Conservation (phyloP, 2,329 filamentous ascomycete species). For the Trichoderma simmonsii region DNA sequence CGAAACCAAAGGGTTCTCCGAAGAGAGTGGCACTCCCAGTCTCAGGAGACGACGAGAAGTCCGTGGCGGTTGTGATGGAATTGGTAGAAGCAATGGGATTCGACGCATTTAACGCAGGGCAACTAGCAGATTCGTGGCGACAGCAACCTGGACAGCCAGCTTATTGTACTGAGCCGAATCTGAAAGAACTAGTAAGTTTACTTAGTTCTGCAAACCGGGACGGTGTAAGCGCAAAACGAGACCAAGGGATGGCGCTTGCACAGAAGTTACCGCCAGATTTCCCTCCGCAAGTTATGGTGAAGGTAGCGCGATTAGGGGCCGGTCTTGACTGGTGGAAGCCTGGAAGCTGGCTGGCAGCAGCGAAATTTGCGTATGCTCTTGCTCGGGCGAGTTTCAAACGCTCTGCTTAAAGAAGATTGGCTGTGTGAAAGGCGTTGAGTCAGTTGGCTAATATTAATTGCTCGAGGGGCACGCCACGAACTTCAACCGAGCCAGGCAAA, state of each 20-base stretch:
- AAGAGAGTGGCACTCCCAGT: background rate
- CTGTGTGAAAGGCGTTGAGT: background rate
- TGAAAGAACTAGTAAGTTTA: background rate
- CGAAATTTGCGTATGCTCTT: background rate
- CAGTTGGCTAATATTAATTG: background rate
- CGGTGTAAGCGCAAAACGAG: background rate
- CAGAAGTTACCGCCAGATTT: background rate
- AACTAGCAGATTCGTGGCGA: background rate
- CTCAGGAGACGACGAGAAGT: background rate
- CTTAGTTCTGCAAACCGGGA: background rate
- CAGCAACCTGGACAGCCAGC: background rate
- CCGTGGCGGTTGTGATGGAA: background rate
- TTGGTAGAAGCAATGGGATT: background rate
- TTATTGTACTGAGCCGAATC: background rate
- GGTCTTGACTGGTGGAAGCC: background rate
- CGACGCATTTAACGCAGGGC: background rate
- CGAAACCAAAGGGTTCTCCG: background rate
- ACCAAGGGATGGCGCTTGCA: background rate
- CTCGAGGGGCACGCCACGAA: background rate
- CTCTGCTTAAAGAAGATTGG: background rate
- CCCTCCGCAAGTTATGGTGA: background rate
- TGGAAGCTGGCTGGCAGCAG: background rate
- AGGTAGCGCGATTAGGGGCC: background rate
- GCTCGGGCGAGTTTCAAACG: background rate
- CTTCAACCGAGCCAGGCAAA: background rate